Conservation (phyloP, 352 stramenopile genomes). For the Pythium grandisporangium region DNA sequence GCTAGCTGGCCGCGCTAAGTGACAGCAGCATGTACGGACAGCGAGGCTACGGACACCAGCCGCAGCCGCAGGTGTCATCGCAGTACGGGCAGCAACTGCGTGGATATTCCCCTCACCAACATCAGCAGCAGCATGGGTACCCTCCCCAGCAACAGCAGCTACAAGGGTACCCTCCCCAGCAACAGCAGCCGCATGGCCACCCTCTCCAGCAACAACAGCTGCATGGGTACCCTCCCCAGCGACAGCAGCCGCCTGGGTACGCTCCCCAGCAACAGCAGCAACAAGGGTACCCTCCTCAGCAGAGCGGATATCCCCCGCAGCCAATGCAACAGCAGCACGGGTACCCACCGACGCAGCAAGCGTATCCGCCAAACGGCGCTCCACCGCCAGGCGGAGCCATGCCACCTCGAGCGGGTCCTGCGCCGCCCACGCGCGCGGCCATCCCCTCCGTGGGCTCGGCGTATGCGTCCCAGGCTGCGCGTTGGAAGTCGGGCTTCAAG, state of each 20-base stretch:
- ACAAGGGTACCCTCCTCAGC: constrained; percentile 4
- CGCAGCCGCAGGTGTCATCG: constrained; percentile 3
- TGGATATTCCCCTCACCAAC: constrained; percentile 1
- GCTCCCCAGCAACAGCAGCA: constrained; percentile 3
- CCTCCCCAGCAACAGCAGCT: constrained; percentile 2
- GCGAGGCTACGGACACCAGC: no score
- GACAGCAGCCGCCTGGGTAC: constrained; percentile 4
- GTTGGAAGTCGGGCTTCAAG: constrained; percentile 74
- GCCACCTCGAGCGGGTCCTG: no score
- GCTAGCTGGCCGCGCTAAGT: no score
- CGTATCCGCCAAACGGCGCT: no score
- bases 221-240: constrained; percentile 2
- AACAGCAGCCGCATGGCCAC: constrained; percentile 4
- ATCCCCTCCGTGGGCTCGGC: constrained; percentile 24
- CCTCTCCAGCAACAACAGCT: constrained; percentile 1
- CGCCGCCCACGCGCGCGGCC: neutral
- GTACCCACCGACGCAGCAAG: neutral
- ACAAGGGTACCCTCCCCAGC: constrained; percentile 1
- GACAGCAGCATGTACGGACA: constrained; percentile 10
- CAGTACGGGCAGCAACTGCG: constrained; percentile 6
- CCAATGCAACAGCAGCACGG: constrained; percentile 1
- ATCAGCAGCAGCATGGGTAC: constrained; percentile 2
- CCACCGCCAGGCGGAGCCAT: no score
- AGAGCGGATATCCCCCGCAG: neutral
- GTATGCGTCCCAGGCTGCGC: constrained; percentile 65